These are phyloP conservation scores for Hyaloscypha bicolor DNA, from an alignment of 495 filamentous ascomycete genomes.

Conservation along the genomic window DNA sequence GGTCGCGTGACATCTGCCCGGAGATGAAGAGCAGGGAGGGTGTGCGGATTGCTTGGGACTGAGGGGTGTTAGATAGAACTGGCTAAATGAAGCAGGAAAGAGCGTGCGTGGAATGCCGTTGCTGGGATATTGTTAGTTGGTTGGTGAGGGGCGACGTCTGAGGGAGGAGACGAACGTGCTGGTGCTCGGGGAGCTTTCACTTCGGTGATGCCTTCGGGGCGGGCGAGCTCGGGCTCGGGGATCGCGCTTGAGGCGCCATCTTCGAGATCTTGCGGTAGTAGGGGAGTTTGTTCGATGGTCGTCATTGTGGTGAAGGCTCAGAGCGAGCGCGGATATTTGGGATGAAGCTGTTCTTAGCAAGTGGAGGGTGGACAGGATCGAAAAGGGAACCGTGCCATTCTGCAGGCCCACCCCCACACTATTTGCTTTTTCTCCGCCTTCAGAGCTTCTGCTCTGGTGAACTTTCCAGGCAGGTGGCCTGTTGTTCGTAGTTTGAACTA, in stretches of 20 bases:
- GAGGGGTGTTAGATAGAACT: constrained; percentile 5
- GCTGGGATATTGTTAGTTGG: background rate
- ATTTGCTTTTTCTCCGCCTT: no score
- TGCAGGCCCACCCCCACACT: no score
- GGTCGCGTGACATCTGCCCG: background rate
- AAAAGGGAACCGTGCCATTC: no score
- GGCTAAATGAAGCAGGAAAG: background rate
- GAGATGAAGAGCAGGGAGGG: constrained; percentile 2
- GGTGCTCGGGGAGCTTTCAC: constrained; percentile 2
- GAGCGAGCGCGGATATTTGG: background rate
- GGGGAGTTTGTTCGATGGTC: background rate
- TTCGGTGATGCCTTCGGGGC: background rate
- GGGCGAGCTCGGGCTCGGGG: background rate
- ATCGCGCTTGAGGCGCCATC: background rate
- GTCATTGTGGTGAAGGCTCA: background rate
- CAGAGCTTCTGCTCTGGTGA: no score
- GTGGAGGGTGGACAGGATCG: no score
- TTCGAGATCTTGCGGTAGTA: background rate
- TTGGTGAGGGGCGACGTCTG: background rate
- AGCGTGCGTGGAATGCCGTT: constrained; percentile 2
- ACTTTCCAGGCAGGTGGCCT: no score
- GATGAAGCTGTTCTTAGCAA: background rate
- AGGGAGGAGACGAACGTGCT: background rate
- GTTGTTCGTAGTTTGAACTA: no score
- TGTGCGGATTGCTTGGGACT: constrained; percentile 13